Evolutionary conservation across 345 rosid genomes (phyloP).

Genomic region (Trapa incisa): DNA sequence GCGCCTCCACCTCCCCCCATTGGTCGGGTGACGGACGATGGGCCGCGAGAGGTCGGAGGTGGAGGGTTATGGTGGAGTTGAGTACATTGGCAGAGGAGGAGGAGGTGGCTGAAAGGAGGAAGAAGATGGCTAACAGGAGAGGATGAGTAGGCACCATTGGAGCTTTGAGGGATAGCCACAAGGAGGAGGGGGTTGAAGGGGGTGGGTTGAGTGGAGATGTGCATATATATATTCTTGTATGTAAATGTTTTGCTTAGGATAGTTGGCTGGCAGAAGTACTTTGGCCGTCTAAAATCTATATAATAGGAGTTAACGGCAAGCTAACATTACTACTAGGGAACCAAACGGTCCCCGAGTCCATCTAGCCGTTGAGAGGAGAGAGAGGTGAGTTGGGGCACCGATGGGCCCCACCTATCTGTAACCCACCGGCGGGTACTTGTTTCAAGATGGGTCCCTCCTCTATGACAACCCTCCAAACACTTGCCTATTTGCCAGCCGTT

Average conservation of each 20-base stretch:
- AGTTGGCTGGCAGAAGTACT: background rate
- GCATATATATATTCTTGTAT: background rate
- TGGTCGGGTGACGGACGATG: slow-evolving; percentile 23
- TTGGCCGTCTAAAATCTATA: no score
- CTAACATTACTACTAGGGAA: background rate
- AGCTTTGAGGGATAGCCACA: background rate
- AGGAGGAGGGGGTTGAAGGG: background rate
- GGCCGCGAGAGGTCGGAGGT: slow-evolving; percentile 23
- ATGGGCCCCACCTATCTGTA: background rate
- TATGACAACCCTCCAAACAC: background rate
- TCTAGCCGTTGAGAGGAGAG: background rate
- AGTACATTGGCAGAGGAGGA: background rate
- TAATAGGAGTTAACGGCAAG: no score
- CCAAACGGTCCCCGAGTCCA: background rate
- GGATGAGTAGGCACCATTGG: slow-evolving; percentile 8
- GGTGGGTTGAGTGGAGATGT: no score
- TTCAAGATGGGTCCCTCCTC: background rate
- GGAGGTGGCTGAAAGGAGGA: slow-evolving; percentile 4
- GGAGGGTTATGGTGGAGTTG: slow-evolving; percentile 15
- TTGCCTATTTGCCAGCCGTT: background rate
- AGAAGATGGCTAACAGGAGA: slow-evolving; percentile 25
- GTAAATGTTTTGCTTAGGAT: background rate
- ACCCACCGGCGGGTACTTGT: background rate
- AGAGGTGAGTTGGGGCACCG: background rate
- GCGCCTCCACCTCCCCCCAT: slow-evolving; percentile 27